Base-by-base conservation (phyloP, 192 early-diverging fungal species). In the Gaertneriomyces sp. region DNA sequence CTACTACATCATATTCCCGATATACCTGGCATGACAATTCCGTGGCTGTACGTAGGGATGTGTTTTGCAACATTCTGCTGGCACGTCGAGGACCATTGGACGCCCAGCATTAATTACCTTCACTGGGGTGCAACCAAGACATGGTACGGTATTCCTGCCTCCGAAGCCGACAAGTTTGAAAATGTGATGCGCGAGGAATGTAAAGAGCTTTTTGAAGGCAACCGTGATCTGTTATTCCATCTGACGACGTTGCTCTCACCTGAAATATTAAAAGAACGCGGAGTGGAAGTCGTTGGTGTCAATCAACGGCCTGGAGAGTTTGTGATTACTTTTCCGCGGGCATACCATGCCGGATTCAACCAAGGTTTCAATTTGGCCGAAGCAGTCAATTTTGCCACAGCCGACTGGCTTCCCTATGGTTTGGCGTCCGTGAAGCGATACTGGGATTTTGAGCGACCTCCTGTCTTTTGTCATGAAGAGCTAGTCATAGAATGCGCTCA, bases 71-170 rank as follows among this genome's bases (percentile, higher is more conserved):
- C 94, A 5, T 98, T 98, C 72, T 96, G 94, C 73, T 98, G 96
- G 96, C 96, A 98, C 66, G 90, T 90, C 47, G 96, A 98, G 75
- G 96, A 98, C 73, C 94, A 96, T 74, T 95, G 90, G 73, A 95
- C 92, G 5, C 96, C 95, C 70, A 93, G 92, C 17, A 88, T 96
- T 80, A 98, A 98, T 77, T 98, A 98, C 78, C 87, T 88, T 79
- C 94, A 96, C 67, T 73, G 57, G 85, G 96, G 96, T 8, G 94
- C 93, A 66, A 92, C 94, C 45, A 98, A 98, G 78, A 98, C 94
- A 0, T 98, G 96, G 96, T 98, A 98, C 70, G 93, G 93, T 12
- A 87, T 98, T 20, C 94, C 96, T 3, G 90, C 88, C 0, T 76
- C 81, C 7, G 80, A 89, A 58, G 92, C 93, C 0, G 78, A 76